A percentile compares a stretch with the other conserved stretches of the same genome.
Conservation (phyloP, 2,329 filamentous ascomycete species). For the Fusarium sp. region DNA sequence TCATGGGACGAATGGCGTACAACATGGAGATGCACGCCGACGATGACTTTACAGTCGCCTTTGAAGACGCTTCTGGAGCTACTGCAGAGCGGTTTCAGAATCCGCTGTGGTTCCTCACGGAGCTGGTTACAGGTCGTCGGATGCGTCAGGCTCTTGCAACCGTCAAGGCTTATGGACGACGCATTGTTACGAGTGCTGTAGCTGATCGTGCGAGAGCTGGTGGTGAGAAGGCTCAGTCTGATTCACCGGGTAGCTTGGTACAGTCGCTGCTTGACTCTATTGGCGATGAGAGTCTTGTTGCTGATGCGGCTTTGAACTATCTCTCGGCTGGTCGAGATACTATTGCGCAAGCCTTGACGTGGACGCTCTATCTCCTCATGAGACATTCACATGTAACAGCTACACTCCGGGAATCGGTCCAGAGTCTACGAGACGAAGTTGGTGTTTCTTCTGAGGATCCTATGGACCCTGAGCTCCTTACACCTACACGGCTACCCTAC, state of each 20-base stretch:
- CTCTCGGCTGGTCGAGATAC: constrained; percentile 71
- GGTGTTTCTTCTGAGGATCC: background rate
- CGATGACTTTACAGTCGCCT: constrained; percentile 66
- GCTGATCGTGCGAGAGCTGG: constrained; percentile 42
- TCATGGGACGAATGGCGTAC: constrained; percentile 74
- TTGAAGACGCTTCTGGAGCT: constrained; percentile 67
- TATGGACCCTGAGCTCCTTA: constrained; percentile 46
- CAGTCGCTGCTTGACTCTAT: constrained; percentile 66
- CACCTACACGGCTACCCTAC: constrained; percentile 59
- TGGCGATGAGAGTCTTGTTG: constrained; percentile 60
- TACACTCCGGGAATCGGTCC: constrained; percentile 55
- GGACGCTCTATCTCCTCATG: constrained; percentile 68
- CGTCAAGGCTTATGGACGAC: constrained; percentile 63
- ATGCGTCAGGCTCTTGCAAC: constrained; percentile 59
- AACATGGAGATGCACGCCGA: constrained; percentile 71
- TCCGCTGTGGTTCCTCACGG: constrained; percentile 67
- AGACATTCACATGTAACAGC: constrained; percentile 53
- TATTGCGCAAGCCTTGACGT: constrained; percentile 69
- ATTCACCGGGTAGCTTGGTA: constrained; percentile 63
- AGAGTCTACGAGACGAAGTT: constrained; percentile 23
- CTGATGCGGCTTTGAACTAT: constrained; percentile 71
- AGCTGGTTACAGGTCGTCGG: constrained; percentile 56
- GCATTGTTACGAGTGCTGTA: constrained; percentile 64
- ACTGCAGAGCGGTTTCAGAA: constrained; percentile 71
- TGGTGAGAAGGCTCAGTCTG: constrained; percentile 17